A percentile compares a stretch with the other conserved stretches of the same genome.
phyloP scores from a whole-genome alignment of 306 rosid genomes.

The Hippophae rhamnoides region DNA sequence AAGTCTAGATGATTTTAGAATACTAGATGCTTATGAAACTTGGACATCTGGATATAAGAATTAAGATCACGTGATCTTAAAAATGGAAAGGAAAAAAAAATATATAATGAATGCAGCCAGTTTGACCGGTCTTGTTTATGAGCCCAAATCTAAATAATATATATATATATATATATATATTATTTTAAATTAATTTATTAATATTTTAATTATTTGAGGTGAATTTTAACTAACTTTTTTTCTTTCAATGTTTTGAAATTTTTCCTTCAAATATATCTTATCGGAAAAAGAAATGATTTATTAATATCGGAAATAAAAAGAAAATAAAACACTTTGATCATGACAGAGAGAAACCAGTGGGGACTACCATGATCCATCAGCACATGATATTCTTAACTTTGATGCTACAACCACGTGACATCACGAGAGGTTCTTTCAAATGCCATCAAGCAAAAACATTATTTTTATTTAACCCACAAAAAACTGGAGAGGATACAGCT shows the following conservation, averaged over 20 bases:
- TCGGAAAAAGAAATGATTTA: neutral
- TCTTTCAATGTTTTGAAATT: no score
- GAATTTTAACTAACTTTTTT: no score
- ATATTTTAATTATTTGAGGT: no score
- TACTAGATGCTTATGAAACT: neutral
- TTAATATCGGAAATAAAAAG: neutral
- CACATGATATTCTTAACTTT: constrained; percentile 23
- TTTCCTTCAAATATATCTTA: neutral
- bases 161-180: no score
- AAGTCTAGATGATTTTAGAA: neutral
- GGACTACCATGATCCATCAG: constrained; percentile 31
- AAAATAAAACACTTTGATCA: neutral
- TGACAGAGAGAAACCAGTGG: constrained; percentile 1
- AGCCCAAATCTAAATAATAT: neutral
- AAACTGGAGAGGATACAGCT: constrained; percentile 11
- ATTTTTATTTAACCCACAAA: constrained; percentile 1
- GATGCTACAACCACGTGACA: constrained; percentile 55
- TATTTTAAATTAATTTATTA: no score
- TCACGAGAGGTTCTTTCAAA: constrained; percentile 28
- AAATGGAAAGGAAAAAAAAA: neutral
- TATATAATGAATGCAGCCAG: neutral
- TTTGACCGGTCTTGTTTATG: neutral
- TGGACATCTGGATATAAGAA: neutral
- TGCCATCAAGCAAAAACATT: constrained; percentile 3
- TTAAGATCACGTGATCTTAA: neutral